These are phyloP conservation scores for Mortierella hygrophila DNA, from an alignment of 192 early-diverging fungal species.

Conservation along the genomic window DNA sequence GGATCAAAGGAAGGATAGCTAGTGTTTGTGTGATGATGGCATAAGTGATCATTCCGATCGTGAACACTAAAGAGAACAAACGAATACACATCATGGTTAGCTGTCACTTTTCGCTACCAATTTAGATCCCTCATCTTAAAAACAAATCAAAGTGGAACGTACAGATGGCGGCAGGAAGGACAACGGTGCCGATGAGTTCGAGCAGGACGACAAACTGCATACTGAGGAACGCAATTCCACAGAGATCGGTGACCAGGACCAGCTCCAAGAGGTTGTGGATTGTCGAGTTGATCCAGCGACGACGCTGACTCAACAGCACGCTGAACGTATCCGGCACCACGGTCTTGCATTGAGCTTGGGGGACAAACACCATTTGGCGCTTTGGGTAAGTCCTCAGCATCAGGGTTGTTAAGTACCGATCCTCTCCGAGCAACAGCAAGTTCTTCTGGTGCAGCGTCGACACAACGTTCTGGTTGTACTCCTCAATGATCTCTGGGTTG, in stretches of 20 bases:
- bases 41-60: constrained; percentile 66
- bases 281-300: constrained; percentile 97
- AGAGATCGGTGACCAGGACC: constrained; percentile 88
- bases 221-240: constrained; percentile 90
- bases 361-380: constrained; percentile 90
- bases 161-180: constrained; percentile 74
- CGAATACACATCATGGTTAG: background rate
- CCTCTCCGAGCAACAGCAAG: constrained; percentile 86
- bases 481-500: constrained; percentile 88
- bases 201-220: constrained; percentile 87
- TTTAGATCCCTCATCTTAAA: background rate
- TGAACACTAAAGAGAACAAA: constrained; percentile 46
- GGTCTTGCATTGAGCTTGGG: constrained; percentile 87
- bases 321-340: constrained; percentile 86
- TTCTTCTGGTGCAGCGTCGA: constrained; percentile 90
- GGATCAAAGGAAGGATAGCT: constrained; percentile 71
- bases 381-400: constrained; percentile 90
- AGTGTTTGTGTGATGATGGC: constrained; percentile 53
- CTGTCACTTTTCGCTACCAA: too few species aligned
- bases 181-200: constrained; percentile 80
- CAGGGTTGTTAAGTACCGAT: constrained; percentile 88
- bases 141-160: constrained; percentile 48
- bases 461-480: constrained; percentile 85
- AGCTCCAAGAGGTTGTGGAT: constrained; percentile 92
- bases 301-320: constrained; percentile 89